These are phyloP conservation scores for Cicer bijugum DNA, from an alignment of 306 rosid species.

Conservation along the genomic window DNA sequence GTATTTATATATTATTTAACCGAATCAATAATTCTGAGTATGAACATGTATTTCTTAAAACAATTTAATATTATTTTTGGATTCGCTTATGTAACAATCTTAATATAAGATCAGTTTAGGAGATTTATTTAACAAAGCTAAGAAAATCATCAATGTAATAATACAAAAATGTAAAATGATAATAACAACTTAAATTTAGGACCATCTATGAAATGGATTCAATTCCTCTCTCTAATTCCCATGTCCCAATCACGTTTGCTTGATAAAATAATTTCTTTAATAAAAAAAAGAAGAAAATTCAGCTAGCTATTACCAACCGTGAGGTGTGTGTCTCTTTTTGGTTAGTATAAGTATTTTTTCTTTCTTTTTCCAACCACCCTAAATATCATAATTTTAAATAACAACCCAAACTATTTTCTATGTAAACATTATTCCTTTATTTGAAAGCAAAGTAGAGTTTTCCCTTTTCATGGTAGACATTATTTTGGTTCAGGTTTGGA, in stretches of 20 bases:
- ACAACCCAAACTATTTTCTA: constrained; percentile 33
- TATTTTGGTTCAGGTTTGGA: constrained; percentile 17
- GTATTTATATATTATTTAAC: not conserved
- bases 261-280: not conserved
- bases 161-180: not conserved
- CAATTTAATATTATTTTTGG: not conserved
- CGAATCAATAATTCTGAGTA: not conserved
- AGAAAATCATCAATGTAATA: not conserved
- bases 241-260: constrained; percentile 29
- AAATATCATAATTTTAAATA: constrained; percentile 33
- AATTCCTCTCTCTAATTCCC: constrained; percentile 14
- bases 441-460: constrained; percentile 42
- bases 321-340: not conserved
- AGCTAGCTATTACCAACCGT: constrained; percentile 3
- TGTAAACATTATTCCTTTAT: constrained; percentile 43
- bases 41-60: not conserved
- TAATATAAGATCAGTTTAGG: not conserved
- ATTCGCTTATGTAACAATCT: not conserved
- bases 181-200: not conserved
- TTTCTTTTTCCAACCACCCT: constrained; percentile 1
- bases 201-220: not conserved
- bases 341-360: not conserved
- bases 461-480: constrained; percentile 32
- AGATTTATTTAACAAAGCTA: not conserved
- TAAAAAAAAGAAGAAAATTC: not conserved